These are phyloP conservation scores for Beauveria asiatica DNA, from an alignment of 2,329 filamentous ascomycete genomes.

Conservation along the genomic window DNA sequence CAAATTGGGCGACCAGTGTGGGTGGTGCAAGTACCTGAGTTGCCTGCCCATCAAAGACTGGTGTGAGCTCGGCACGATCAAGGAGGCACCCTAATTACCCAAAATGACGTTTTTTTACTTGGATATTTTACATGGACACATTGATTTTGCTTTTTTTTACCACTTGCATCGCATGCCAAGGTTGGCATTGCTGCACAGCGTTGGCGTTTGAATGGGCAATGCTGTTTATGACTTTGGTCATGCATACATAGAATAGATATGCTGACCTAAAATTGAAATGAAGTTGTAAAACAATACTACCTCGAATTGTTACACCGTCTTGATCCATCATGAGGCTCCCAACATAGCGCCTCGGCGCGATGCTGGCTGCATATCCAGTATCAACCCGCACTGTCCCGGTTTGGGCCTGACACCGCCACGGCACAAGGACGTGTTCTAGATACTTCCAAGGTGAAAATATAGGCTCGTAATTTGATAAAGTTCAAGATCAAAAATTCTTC, in stretches of 20 bases:
- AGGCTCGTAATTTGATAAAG: not conserved
- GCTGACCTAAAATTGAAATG: not conserved
- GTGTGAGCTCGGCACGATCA: slow-evolving; percentile 46
- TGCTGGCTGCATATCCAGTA: not conserved
- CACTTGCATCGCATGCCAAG: not conserved
- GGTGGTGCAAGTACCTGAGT: slow-evolving; percentile 92
- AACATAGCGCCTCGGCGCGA: not conserved
- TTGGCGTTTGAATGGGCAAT: slow-evolving; percentile 21
- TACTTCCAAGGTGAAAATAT: too few relatives aligned
- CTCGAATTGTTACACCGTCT: not conserved
- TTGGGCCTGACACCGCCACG: not conserved
- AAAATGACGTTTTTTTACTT: slow-evolving; percentile 5
- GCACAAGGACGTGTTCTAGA: not conserved
- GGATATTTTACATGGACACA: slow-evolving; percentile 4
- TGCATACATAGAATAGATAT: not conserved
- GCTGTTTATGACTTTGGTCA: not conserved
- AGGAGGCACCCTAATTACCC: slow-evolving; percentile 11
- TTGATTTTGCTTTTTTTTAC: slow-evolving; percentile 10
- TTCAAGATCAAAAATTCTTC: too few relatives aligned
- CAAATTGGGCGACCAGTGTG: slow-evolving; percentile 63
- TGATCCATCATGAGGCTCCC: not conserved
- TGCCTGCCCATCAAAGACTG: slow-evolving; percentile 69
- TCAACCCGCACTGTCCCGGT: not conserved
- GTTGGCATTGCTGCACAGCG: slow-evolving; percentile 22
- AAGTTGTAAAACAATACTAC: not conserved